Base-by-base conservation (phyloP, 2,329 filamentous ascomycete species). In the Dothiorella sarmentorum region DNA sequence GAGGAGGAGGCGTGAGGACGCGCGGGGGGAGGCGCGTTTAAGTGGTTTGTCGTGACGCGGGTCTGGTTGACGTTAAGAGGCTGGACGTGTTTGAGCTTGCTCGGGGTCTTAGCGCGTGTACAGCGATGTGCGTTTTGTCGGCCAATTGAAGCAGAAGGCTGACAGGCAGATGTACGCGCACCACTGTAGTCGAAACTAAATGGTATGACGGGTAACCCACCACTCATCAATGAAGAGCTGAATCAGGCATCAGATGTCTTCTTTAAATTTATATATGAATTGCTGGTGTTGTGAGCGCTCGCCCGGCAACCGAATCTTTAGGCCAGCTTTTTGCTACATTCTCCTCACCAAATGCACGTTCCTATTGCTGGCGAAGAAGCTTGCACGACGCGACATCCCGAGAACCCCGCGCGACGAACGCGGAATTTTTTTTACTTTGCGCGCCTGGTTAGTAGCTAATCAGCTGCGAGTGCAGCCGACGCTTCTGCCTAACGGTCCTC, bases 11-110 rank as follows among this genome's bases (percentile, higher is more conserved):
- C n/a, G n/a, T n/a, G n/a, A 31, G 17, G 43, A 29, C 42, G 31
- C 42, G 31, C 31, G 43, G 55, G 55, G 31, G 27, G 43, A 33
- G 55, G 37, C 24, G 55, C 31, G 31, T 58, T 58, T 49, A 58
- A 37, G 45, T 43, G 33, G 33, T n/a, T n/a, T n/a, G n/a, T 33
- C 45, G 56, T 42, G 45, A 42, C 56, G 56, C 56, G 56, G 18
- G 11, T 37, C 31, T 17, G 33, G 47, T 20, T 20, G 47, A 52
- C 15, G 31, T 37, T 27, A 26, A 52, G 47, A 52, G 47, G 47
- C 44, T 51, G 56, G 45, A 49, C 56, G 56, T 38, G 45, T 52
- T 40, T 53, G 51, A 49, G 45, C 45, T n/a, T 51, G 26, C 29
- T 33, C 4, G 27, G 27, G 27, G 45, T 37, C 45, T 35, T 51